phyloP scores from a whole-genome alignment of 208 protist species.

The Strigomonas galati region DNA sequence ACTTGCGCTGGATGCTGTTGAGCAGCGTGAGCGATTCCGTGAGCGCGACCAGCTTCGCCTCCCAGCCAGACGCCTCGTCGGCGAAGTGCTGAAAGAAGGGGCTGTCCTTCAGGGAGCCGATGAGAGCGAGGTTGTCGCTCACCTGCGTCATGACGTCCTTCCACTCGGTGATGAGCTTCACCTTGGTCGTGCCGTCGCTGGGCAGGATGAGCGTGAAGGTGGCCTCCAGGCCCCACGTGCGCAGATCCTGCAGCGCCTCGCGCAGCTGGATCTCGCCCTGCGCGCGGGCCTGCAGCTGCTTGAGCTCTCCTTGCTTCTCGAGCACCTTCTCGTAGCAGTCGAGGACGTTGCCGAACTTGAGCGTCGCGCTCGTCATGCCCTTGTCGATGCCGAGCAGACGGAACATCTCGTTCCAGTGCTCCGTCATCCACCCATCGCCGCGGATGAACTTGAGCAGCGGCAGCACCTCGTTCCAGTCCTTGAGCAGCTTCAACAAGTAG shows the following conservation, averaged over 20 bases:
- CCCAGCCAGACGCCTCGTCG: slow-evolving; percentile 88
- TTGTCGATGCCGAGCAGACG: slow-evolving; percentile 79
- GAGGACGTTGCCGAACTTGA: slow-evolving; percentile 91
- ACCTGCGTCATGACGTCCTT: slow-evolving; percentile 95
- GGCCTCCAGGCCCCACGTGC: slow-evolving; percentile 86
- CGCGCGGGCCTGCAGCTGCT: slow-evolving; percentile 91
- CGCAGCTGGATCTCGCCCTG: slow-evolving; percentile 94
- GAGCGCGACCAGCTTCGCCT: slow-evolving; percentile 88
- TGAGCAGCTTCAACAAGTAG: slow-evolving; percentile 71
- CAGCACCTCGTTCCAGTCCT: slow-evolving; percentile 59
- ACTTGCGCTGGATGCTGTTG: slow-evolving; percentile 96
- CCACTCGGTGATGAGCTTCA: slow-evolving; percentile 97
- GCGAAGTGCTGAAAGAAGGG: slow-evolving; percentile 93
- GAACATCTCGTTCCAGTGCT: slow-evolving; percentile 97
- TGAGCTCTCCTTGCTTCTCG: slow-evolving; percentile 82
- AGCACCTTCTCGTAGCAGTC: slow-evolving; percentile 68
- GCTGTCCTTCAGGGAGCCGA: slow-evolving; percentile 95
- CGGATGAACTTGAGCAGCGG: slow-evolving; percentile 90
- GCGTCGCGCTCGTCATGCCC: slow-evolving; percentile 65
- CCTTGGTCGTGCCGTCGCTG: slow-evolving; percentile 45
- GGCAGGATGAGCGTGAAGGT: slow-evolving; percentile 85
- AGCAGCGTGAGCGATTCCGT: slow-evolving; percentile 81
- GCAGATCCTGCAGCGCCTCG: slow-evolving; percentile 94
- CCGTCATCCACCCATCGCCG: slow-evolving; percentile 94
- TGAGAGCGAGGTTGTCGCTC: slow-evolving; percentile 94